A percentile compares a stretch with the other conserved stretches of the same genome.
Evolutionary conservation across 805 yeast species (phyloP).

Genomic region (Yarrowia sp.): DNA sequence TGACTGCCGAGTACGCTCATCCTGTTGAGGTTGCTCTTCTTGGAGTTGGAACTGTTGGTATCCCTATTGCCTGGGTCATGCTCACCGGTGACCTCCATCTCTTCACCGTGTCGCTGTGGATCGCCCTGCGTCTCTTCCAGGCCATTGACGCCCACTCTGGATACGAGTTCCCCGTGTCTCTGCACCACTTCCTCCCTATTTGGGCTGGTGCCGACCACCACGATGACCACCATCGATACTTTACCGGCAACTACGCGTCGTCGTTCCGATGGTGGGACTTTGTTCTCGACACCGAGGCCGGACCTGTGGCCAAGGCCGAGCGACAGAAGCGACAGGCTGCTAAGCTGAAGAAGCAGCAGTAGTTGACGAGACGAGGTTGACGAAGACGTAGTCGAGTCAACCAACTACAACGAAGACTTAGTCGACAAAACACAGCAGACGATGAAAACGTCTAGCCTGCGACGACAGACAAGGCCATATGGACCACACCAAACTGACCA

Average conservation of each 20-base stretch:
- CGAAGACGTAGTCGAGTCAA: no score
- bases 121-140: slow-evolving; percentile 82
- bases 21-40: slow-evolving; percentile 87
- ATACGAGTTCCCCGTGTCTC: slow-evolving; percentile 95
- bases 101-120: slow-evolving; percentile 87
- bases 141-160: slow-evolving; percentile 98
- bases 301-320: slow-evolving; percentile 23
- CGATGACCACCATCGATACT: slow-evolving; percentile 94
- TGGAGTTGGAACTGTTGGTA: slow-evolving; percentile 95
- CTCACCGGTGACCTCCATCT: slow-evolving; percentile 75
- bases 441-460: no score
- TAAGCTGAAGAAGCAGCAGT: background rate
- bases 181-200: slow-evolving; percentile 86
- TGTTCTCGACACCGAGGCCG: slow-evolving; percentile 60
- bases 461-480: no score
- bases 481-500: background rate
- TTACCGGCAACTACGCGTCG: slow-evolving; percentile 92
- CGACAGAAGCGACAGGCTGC: slow-evolving; percentile 10
- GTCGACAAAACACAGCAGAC: no score
- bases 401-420: no score
- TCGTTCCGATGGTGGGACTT: slow-evolving; percentile 97
- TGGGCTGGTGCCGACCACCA: slow-evolving; percentile 99
- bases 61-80: slow-evolving; percentile 81
- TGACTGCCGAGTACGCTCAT: slow-evolving; percentile 97
- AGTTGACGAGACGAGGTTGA: no score